These are phyloP conservation scores for Aspergillus puulaauensis DNA, from an alignment of 2,329 filamentous ascomycete species.

Conservation along the genomic window DNA sequence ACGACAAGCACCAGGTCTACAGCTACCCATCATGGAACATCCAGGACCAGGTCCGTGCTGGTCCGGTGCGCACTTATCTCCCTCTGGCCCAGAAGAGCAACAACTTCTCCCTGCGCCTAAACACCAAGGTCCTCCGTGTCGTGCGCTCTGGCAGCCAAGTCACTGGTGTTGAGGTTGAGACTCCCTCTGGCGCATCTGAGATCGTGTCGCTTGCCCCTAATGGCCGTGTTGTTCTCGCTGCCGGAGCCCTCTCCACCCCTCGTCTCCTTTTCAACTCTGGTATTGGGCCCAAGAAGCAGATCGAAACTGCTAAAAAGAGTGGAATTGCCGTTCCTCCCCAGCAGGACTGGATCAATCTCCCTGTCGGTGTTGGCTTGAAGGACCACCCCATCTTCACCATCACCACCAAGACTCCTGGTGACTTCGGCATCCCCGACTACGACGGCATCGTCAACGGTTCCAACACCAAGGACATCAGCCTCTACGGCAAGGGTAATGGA, in stretches of 20 bases:
- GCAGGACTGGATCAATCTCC: conserved; percentile 49
- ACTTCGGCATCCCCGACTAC: conserved; percentile 20
- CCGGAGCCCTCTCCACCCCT: conserved; percentile 66
- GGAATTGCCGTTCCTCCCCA: conserved; percentile 40
- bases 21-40: conserved; percentile 67
- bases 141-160: conserved; percentile 61
- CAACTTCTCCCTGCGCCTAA: conserved; percentile 67
- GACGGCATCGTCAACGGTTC: conserved; percentile 11
- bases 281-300: conserved; percentile 58
- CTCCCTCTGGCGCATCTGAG: conserved; percentile 48
- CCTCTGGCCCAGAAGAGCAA: conserved; percentile 56
- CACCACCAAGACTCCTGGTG: conserved; percentile 14
- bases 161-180: conserved; percentile 48
- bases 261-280: conserved; percentile 68
- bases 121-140: conserved; percentile 65
- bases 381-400: conserved; percentile 34
- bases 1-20: conserved; percentile 65
- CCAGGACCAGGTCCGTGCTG: conserved; percentile 62
- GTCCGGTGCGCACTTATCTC: conserved; percentile 69
- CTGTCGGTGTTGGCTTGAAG: conserved; percentile 50
- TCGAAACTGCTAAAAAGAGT: conserved; percentile 42
- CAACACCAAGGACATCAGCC: conserved; percentile 2
- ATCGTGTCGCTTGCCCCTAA: conserved; percentile 60
- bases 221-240: conserved; percentile 66
- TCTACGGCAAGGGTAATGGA: conserved; percentile 11